Conservation (phyloP, 2,329 filamentous ascomycete genomes). For the Sclerotinia sclerotiorum region DNA sequence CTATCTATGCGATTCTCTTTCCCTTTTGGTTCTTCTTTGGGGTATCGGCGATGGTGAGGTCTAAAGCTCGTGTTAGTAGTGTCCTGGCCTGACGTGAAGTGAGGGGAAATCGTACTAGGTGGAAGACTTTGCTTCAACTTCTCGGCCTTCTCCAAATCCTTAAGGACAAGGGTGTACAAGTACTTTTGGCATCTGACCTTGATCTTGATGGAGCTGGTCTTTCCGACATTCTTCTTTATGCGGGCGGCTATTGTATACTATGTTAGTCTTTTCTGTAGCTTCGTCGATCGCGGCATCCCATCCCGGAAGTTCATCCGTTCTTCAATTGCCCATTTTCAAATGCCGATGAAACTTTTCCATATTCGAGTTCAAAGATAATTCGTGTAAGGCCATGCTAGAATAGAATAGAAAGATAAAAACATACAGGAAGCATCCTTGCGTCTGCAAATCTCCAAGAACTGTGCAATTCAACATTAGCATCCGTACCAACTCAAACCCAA, state of each 20-base stretch:
- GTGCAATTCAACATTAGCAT: constrained; percentile 22
- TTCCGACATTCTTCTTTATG: constrained; percentile 82
- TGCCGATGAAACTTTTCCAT: constrained; percentile 4
- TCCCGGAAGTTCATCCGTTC: not conserved
- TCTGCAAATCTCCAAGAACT: constrained; percentile 99
- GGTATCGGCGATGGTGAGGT: constrained; percentile 58
- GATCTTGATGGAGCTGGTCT: constrained; percentile 96
- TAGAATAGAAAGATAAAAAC: constrained; percentile 45
- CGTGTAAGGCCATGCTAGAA: not conserved
- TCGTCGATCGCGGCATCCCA: not conserved
- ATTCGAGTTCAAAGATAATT: not conserved
- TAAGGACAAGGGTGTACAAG: constrained; percentile 97
- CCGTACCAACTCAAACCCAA: not conserved
- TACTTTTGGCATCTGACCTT: constrained; percentile 98
- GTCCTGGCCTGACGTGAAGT: constrained; percentile 1
- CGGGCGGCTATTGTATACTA: constrained; percentile 63
- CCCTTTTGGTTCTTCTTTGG: constrained; percentile 59
- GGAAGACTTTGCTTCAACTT: constrained; percentile 99
- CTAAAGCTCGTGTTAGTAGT: constrained; percentile 41
- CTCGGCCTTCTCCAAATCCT: constrained; percentile 99
- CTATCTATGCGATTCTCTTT: constrained; percentile 40
- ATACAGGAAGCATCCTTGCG: constrained; percentile 99
- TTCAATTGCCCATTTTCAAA: constrained; percentile 4
- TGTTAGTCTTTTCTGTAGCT: constrained; percentile 29
- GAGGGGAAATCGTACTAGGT: constrained; percentile 69